phyloP scores from a whole-genome alignment of 208 protist genomes.

The Crithidia acanthocephali region DNA sequence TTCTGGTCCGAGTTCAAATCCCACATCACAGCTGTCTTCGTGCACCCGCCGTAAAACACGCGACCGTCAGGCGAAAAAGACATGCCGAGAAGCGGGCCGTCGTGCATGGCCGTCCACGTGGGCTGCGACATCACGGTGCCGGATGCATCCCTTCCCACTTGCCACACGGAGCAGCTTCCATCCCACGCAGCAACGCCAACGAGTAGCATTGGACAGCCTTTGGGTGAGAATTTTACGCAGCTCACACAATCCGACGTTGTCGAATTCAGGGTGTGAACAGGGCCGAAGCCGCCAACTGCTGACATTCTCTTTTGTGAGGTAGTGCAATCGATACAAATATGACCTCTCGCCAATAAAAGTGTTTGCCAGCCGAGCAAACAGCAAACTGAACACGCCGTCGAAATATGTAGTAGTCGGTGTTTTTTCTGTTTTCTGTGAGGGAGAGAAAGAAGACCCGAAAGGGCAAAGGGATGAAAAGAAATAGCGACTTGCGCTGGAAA shows the following conservation, averaged over 20 bases:
- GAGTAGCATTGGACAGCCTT: constrained; percentile 61
- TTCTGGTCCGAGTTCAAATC: constrained; percentile 70
- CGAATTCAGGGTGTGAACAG: constrained; percentile 51
- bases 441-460: too few relatives aligned
- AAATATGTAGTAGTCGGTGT: too few relatives aligned
- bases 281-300: constrained; percentile 9
- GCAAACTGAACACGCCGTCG: too few relatives aligned
- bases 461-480: too few relatives aligned
- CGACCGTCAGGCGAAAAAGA: constrained; percentile 73
- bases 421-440: too few relatives aligned
- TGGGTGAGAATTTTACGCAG: constrained; percentile 65
- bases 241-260: constrained; percentile 75
- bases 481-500: too few relatives aligned
- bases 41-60: constrained; percentile 81
- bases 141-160: constrained; percentile 42
- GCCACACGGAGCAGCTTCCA: constrained; percentile 76
- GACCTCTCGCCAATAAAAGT: too few relatives aligned
- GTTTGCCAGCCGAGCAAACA: too few relatives aligned
- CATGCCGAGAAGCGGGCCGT: constrained; percentile 66
- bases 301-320: constrained; percentile 10
- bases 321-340: too few relatives aligned
- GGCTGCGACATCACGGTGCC: constrained; percentile 51
- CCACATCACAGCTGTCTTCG: constrained; percentile 81
- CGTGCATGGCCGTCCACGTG: constrained; percentile 44
- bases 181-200: constrained; percentile 81